A percentile compares a stretch with the other conserved stretches of the same genome.
Conservation (phyloP, 2,329 filamentous ascomycete species). For the Aspergillus melleus region DNA sequence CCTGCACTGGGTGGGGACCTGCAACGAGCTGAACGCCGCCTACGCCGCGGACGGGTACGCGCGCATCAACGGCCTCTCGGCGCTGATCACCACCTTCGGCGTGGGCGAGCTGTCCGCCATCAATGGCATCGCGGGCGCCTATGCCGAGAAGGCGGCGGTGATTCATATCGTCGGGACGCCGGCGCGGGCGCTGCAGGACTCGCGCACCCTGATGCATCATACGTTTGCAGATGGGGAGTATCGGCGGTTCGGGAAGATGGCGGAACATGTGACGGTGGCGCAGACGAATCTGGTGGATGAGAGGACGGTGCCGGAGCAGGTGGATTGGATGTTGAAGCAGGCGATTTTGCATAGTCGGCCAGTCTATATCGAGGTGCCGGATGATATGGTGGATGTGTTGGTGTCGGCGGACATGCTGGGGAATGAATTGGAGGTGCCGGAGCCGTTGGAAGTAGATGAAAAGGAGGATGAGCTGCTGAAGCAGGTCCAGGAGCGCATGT, state of each 20-base stretch:
- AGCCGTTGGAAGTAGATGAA: neutral
- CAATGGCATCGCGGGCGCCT: conserved; percentile 71
- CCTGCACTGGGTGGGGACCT: conserved; percentile 65
- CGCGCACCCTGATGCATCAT: conserved; percentile 58
- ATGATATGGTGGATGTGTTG: conserved; percentile 49
- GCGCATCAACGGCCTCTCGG: conserved; percentile 28
- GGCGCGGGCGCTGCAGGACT: conserved; percentile 43
- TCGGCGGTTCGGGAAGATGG: conserved; percentile 52
- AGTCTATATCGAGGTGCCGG: conserved; percentile 57
- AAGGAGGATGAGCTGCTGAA: conserved; percentile 26
- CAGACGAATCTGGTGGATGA: conserved; percentile 52
- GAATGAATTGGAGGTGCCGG: neutral
- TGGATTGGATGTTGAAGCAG: conserved; percentile 53
- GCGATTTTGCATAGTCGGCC: conserved; percentile 56
- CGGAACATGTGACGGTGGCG: conserved; percentile 50
- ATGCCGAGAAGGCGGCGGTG: conserved; percentile 69
- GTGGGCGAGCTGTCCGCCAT: conserved; percentile 67
- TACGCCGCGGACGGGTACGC: conserved; percentile 32
- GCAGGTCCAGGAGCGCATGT: conserved; percentile 44
- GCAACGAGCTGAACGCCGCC: conserved; percentile 72
- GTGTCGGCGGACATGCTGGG: conserved; percentile 14
- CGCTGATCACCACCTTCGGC: conserved; percentile 44
- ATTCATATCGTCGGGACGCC: conserved; percentile 62
- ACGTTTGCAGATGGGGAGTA: conserved; percentile 63
- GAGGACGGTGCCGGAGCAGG: conserved; percentile 48